A percentile compares a stretch with the other conserved stretches of the same genome.
Conservation (phyloP, 1,139 yeast species). For the Yamadazyma spencermartinsiae region DNA sequence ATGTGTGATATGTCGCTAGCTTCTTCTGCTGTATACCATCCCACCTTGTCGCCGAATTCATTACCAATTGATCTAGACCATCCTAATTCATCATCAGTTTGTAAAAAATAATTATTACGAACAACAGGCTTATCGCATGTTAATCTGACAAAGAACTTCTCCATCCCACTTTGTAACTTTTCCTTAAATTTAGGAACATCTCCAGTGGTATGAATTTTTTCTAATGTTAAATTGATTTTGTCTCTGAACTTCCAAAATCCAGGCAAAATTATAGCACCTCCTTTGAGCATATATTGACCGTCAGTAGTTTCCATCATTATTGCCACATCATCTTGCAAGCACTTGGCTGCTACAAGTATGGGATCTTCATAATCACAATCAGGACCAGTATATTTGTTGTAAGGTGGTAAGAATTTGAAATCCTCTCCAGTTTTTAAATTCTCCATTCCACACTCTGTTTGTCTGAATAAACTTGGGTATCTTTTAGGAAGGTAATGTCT, state of each 20-base stretch:
- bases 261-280: constrained; percentile 62
- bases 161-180: constrained; percentile 62
- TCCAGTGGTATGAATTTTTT: constrained; percentile 60
- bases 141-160: constrained; percentile 57
- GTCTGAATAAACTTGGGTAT: constrained; percentile 55
- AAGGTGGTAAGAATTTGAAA: constrained; percentile 18
- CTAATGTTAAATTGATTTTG: constrained; percentile 53
- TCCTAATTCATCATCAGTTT: constrained; percentile 60
- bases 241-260: constrained; percentile 67
- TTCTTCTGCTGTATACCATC: constrained; percentile 59
- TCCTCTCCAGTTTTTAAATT: constrained; percentile 56
- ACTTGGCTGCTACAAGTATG: constrained; percentile 53
- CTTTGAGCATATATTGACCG: constrained; percentile 56
- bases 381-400: constrained; percentile 14
- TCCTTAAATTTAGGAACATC: constrained; percentile 65
- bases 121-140: constrained; percentile 59
- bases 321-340: constrained; percentile 70
- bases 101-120: constrained; percentile 65
- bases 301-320: constrained; percentile 59
- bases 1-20: constrained; percentile 47
- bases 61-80: constrained; percentile 67
- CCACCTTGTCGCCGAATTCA: constrained; percentile 50
- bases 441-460: constrained; percentile 47
- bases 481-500: constrained; percentile 53
- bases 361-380: constrained; percentile 45